Base-by-base conservation (phyloP, 352 stramenopile species). In the Pythium coloratum region DNA sequence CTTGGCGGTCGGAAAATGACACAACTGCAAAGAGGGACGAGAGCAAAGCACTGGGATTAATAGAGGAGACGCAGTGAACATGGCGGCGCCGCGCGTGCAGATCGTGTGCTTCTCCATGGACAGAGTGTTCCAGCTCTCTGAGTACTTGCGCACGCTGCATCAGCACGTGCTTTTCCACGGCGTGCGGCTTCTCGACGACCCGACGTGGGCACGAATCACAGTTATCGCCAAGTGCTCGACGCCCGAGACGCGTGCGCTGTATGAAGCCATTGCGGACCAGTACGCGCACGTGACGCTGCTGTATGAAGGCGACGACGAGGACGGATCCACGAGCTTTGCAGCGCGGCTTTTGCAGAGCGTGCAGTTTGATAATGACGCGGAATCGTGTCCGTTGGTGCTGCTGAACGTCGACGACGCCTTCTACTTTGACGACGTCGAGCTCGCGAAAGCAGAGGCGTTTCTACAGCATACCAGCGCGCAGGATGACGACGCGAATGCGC, bases 101-200 rank as follows among this genome's bases (percentile, higher is more conserved):
- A 66, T 89, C 44, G 65, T 89, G 24, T 87, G 76, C 72, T 89
- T 86, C 75, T 89, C 80, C 1, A 88, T 86, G 72, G 80, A 89
- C 66, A 69, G 80, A 32, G 68, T 81, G n/a, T 89, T 87, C 58
- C 80, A 89, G 62, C 70, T 87, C 36, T 80, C 71, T 42, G 78
- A 89, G 73, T 86, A 82, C 56, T 54, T 89, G 59, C 70, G 78
- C 28, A 84, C 80, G 47, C 54, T 86, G 36, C 66, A 86, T 46
- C 26, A 64, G 44, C 65, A 81, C 58, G 12, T 79, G 40, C 36
- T 66, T 28, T 70, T 76, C 47, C 50, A 70, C 38, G 76, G 70
- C 33, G 26, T 28, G 26, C 28, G 63, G 28, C 69, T 80, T 40
- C 49, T 49, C 24, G 65, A 76, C 28, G 64, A 72, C n/a, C 46